A percentile compares a stretch with the other conserved stretches of the same genome.
These are phyloP conservation scores for Choiromyces venosus DNA, from an alignment of 495 filamentous ascomycete species.

Conservation along the genomic window DNA sequence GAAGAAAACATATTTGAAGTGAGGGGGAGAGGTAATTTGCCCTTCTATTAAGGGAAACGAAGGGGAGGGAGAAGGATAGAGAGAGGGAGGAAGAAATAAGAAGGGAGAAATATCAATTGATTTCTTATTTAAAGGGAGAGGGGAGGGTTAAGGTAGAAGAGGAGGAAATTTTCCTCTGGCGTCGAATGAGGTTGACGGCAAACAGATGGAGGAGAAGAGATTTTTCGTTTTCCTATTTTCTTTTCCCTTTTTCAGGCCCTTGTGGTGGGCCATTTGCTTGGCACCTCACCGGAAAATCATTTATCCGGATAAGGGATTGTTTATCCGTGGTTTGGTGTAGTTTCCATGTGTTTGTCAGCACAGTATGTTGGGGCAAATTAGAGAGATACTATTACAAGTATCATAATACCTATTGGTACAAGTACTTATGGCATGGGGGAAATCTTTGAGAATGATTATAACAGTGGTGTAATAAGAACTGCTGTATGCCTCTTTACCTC, in stretches of 20 bases:
- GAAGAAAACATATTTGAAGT: slow-evolving; percentile 24
- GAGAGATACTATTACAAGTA: no score
- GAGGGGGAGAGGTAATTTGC: slow-evolving; percentile 2
- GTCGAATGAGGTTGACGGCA: slow-evolving; percentile 11
- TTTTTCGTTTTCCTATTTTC: neutral
- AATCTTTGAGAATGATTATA: no score
- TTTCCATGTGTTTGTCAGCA: no score
- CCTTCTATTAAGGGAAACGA: slow-evolving; percentile 27
- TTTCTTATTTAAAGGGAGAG: neutral
- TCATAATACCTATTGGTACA: no score
- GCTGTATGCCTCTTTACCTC: neutral
- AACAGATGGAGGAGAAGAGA: slow-evolving; percentile 1
- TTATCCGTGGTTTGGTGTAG: neutral
- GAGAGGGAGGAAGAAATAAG: neutral
- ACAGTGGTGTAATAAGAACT: no score
- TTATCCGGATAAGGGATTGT: neutral
- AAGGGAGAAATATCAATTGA: neutral
- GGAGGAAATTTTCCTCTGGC: slow-evolving; percentile 33
- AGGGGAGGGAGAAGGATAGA: neutral
- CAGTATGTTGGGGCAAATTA: no score
- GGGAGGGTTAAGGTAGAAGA: slow-evolving; percentile 2
- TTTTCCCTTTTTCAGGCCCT: neutral
- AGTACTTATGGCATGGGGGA: no score
- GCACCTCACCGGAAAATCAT: neutral
- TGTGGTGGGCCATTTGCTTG: neutral